Evolutionary conservation across 805 yeast species (phyloP).

Genomic region (Metschnikowia koreensis): DNA sequence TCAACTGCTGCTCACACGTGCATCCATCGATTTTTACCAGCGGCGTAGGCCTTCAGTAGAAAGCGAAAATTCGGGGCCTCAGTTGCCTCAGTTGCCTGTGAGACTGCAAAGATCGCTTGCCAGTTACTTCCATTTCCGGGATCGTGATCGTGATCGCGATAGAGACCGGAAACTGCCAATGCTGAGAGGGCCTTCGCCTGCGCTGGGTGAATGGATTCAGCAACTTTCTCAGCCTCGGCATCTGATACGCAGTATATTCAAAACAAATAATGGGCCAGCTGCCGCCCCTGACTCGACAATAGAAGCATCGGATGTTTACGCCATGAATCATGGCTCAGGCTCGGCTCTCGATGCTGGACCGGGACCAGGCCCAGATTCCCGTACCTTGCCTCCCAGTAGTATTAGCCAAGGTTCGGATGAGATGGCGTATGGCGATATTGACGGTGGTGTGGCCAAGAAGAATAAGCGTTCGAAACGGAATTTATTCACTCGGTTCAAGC

Average conservation of each 20-base stretch:
- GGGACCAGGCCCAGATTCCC: too few relatives aligned
- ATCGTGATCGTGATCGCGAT: constrained; percentile 8
- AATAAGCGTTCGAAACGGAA: constrained; percentile 33
- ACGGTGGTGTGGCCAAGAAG: constrained; percentile 22
- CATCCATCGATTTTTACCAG: constrained; percentile 33
- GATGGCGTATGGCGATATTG: neutral
- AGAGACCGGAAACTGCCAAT: constrained; percentile 13
- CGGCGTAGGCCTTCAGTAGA: constrained; percentile 32
- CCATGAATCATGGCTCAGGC: neutral
- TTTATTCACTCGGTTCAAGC: constrained; percentile 40
- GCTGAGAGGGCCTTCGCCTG: constrained; percentile 6
- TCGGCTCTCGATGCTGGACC: too few relatives aligned
- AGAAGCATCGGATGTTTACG: too few relatives aligned
- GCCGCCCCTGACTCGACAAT: too few relatives aligned
- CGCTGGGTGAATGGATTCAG: constrained; percentile 2
- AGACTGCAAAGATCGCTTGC: constrained; percentile 27
- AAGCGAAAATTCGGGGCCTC: constrained; percentile 23
- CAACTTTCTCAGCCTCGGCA: constrained; percentile 26
- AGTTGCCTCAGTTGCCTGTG: constrained; percentile 11
- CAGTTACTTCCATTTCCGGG: constrained; percentile 43
- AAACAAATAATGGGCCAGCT: constrained; percentile 13
- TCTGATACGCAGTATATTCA: constrained; percentile 34
- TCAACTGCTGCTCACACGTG: constrained; percentile 28
- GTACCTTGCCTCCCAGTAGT: neutral
- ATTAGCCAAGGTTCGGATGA: neutral